Evolutionary conservation across 2,329 filamentous ascomycete genomes (phyloP).

Genomic region (Didymella pomorum): DNA sequence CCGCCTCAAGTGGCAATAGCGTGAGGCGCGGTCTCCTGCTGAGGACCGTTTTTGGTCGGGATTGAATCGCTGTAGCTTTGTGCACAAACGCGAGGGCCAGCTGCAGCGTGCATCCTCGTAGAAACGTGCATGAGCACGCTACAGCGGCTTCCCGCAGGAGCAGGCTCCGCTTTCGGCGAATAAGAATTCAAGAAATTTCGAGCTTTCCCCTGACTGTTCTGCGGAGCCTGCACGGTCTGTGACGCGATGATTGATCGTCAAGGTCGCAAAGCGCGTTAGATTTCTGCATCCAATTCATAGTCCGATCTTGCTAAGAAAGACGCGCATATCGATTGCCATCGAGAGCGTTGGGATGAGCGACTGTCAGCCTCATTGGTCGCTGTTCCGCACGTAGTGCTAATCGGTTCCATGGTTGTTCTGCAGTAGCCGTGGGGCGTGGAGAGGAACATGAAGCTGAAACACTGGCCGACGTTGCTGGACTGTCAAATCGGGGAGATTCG

Average conservation of each 20-base stretch:
- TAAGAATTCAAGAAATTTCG: conserved; percentile 24
- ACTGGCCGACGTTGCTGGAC: conserved; percentile 24
- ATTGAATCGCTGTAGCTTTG: conserved; percentile 40
- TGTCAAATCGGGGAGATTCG: conserved; percentile 25
- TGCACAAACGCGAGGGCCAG: conserved; percentile 36
- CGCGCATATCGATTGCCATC: conserved; percentile 1
- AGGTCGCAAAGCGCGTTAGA: conserved; percentile 12
- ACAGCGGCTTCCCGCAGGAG: conserved; percentile 30
- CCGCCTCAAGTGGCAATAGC: conserved; percentile 37
- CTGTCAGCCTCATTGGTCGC: background rate
- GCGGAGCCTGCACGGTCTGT: conserved; percentile 19
- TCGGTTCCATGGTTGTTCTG: conserved; percentile 19
- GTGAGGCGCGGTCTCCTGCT: conserved; percentile 28
- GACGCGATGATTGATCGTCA: conserved; percentile 27
- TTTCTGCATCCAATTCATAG: conserved; percentile 2
- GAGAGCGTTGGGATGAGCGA: background rate
- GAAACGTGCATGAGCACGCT: conserved; percentile 38
- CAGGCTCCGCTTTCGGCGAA: conserved; percentile 32
- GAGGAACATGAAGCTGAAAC: conserved; percentile 30
- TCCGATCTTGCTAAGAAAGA: conserved; percentile 8
- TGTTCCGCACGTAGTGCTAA: background rate
- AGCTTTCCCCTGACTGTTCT: conserved; percentile 27
- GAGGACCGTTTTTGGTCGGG: conserved; percentile 31
- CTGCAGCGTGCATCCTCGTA: conserved; percentile 41
- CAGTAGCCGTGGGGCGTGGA: conserved; percentile 21